Conservation (phyloP, 306 rosid species). For the Cicer bijugum region DNA sequence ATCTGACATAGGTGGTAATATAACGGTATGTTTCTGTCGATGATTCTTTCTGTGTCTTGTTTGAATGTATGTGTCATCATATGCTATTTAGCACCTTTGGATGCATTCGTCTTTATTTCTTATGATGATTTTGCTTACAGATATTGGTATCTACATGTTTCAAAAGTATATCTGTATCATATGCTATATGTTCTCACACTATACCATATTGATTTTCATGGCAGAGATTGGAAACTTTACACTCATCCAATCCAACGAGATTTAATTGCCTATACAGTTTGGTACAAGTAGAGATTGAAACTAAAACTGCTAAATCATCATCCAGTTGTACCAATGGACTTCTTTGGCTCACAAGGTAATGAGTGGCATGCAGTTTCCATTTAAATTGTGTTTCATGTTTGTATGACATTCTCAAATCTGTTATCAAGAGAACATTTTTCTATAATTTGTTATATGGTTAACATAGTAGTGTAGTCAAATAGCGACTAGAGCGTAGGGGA, state of each 20-base stretch:
- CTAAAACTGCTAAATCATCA: slow-evolving; percentile 76
- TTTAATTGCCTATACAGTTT: slow-evolving; percentile 72
- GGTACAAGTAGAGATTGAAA: slow-evolving; percentile 82
- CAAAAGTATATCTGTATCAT: slow-evolving; percentile 28
- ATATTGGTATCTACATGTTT: neutral
- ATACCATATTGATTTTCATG: slow-evolving; percentile 38
- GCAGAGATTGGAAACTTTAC: slow-evolving; percentile 88
- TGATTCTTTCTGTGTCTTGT: neutral
- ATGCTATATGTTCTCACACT: slow-evolving; percentile 37
- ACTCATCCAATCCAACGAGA: slow-evolving; percentile 59
- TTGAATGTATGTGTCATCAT: slow-evolving; percentile 27
- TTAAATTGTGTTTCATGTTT: slow-evolving; percentile 28
- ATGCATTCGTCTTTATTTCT: neutral
- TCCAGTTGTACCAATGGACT: slow-evolving; percentile 98
- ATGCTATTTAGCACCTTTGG: slow-evolving; percentile 23
- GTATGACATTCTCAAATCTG: slow-evolving; percentile 34
- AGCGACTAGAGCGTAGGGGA: too few species aligned
- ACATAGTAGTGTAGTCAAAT: too few species aligned
- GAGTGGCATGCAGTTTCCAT: slow-evolving; percentile 18
- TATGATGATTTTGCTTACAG: neutral
- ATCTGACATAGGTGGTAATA: slow-evolving; percentile 83
- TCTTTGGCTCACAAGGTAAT: slow-evolving; percentile 97
- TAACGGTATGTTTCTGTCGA: slow-evolving; percentile 58
- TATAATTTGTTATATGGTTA: neutral
- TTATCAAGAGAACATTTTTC: slow-evolving; percentile 2